Percentiles rank a stretch among this genome's conserved stretches.
phyloP scores from a whole-genome alignment of 352 stramenopile species.

The Pythium sukuiense region DNA sequence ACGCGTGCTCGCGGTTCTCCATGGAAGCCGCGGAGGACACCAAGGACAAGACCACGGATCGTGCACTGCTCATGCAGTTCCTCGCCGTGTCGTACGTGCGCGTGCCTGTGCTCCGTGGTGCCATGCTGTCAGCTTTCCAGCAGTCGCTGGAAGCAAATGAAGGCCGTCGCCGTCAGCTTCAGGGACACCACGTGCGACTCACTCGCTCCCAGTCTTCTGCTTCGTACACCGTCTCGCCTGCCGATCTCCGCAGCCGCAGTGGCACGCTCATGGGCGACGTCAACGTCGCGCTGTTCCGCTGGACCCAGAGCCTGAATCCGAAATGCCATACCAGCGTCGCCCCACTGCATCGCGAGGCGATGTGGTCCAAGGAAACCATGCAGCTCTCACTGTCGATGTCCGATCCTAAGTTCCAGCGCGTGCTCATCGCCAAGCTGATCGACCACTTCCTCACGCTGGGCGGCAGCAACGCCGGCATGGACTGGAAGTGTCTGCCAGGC shows the following conservation, averaged over 20 bases:
- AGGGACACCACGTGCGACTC: constrained; percentile 13
- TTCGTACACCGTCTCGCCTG: not conserved
- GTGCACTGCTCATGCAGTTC: constrained; percentile 39
- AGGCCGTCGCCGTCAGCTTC: constrained; percentile 6
- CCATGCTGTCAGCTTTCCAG: constrained; percentile 50
- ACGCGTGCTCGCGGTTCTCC: constrained; percentile 36
- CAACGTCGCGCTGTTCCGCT: constrained; percentile 55
- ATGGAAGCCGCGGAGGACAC: constrained; percentile 13
- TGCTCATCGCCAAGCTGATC: constrained; percentile 54
- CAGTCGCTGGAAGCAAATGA: constrained; percentile 26
- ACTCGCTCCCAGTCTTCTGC: not conserved
- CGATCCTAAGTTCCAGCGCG: constrained; percentile 22
- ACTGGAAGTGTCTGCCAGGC: constrained; percentile 70
- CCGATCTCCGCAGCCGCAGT: constrained; percentile 26
- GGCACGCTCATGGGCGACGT: constrained; percentile 44
- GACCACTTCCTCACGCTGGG: constrained; percentile 45
- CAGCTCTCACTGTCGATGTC: constrained; percentile 26
- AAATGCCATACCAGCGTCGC: constrained; percentile 52
- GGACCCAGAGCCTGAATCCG: constrained; percentile 45
- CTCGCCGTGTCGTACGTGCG: constrained; percentile 56
- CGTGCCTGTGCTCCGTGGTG: constrained; percentile 47
- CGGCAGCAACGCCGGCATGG: constrained; percentile 37
- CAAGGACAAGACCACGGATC: constrained; percentile 13
- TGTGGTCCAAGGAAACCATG: constrained; percentile 43
- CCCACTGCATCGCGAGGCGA: constrained; percentile 45